Base-by-base conservation (phyloP, 768 basidiomycete species). In the Leccinum rimulosum region DNA sequence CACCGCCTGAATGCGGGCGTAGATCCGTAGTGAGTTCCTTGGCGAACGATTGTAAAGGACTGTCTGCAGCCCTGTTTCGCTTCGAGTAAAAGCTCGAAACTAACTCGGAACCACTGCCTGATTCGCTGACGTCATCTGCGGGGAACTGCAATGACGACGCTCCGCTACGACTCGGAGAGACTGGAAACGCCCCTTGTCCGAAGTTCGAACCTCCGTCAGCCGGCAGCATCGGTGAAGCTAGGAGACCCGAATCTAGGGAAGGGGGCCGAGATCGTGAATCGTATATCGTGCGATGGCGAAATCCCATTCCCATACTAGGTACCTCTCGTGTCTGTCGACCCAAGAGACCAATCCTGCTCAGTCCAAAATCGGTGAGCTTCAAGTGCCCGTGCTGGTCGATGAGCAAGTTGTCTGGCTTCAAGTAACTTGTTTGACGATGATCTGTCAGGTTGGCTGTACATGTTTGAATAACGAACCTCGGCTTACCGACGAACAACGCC, bases 291-390 rank as follows among this genome's bases (percentile, higher is more conserved):
- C 87, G 80, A 43, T 80, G 76, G 30, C 81, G 79, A 36, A 75
- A 75, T 53, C 79, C 73, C 65, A 82, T 82, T 19, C 69, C 73
- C 62, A 68, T 68, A 25, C 25, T 25, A 6, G 70, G 73, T 51
- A 77, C 79, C 69, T 92, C 89, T 45, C 88, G 85, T 28, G 94
- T 95, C 72, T 99, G 97, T 65, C 97, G 92, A 52, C 95, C 95
- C 31, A 99, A 80, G n/a, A 99, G 82, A 85, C 97, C 97, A 68
- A 98, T 98, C 68, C 93, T 84, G 62, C 95, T 97, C n/a, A 99
- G 77, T 56, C 97, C 97, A 70, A 99, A 99, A 75, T 99, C 97
- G 30, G 97, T 99, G 36, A 99, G 83, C 74, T 98, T 98, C 67
- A 99, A 80, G 73, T 99, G 97, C 17, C 97, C 97, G 66, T 95